Conservation (phyloP, 2,329 filamentous ascomycete genomes). For the Paracamarosporium sp. region DNA sequence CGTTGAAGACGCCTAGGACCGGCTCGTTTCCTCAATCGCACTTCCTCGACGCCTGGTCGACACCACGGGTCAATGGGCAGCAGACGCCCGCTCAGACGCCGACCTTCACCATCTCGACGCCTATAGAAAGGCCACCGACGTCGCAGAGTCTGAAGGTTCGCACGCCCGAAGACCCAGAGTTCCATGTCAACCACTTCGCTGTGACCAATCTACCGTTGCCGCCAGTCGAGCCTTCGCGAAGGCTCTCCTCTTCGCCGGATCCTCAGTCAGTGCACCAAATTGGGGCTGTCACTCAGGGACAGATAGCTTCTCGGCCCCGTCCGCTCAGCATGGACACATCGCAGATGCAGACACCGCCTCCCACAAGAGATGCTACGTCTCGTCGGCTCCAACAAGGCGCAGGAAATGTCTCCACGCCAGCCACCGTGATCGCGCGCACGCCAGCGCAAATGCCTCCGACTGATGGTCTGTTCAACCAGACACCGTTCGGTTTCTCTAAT, state of each 20-base stretch:
- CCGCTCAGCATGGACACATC: constrained; percentile 48
- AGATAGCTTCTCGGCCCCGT: constrained; percentile 25
- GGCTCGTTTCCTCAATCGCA: constrained; percentile 50
- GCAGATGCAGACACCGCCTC: constrained; percentile 68
- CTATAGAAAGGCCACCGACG: constrained; percentile 42
- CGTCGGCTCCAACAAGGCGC: constrained; percentile 50
- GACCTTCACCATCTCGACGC: constrained; percentile 44
- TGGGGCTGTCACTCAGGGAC: constrained; percentile 14
- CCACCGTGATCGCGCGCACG: constrained; percentile 51
- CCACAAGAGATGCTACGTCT: constrained; percentile 62
- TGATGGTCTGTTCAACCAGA: constrained; percentile 43
- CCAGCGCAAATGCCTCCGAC: constrained; percentile 34
- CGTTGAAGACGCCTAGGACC: constrained; percentile 54
- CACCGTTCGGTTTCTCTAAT: constrained; percentile 57
- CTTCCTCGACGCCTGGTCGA: constrained; percentile 59
- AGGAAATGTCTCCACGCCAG: constrained; percentile 39
- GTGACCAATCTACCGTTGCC: constrained; percentile 62
- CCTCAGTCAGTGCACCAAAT: constrained; percentile 36
- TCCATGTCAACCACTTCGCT: constrained; percentile 69
- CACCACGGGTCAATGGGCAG: constrained; percentile 50
- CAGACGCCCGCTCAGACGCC: constrained; percentile 52
- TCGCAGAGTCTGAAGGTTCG: constrained; percentile 42
- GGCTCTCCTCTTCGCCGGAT: constrained; percentile 65
- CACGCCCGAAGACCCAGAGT: constrained; percentile 50
- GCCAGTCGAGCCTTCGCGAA: constrained; percentile 65